Evolutionary conservation across 23 red algal genomes (phyloP).

Genomic region (Cyanidiococcus yangmingshanensis): DNA sequence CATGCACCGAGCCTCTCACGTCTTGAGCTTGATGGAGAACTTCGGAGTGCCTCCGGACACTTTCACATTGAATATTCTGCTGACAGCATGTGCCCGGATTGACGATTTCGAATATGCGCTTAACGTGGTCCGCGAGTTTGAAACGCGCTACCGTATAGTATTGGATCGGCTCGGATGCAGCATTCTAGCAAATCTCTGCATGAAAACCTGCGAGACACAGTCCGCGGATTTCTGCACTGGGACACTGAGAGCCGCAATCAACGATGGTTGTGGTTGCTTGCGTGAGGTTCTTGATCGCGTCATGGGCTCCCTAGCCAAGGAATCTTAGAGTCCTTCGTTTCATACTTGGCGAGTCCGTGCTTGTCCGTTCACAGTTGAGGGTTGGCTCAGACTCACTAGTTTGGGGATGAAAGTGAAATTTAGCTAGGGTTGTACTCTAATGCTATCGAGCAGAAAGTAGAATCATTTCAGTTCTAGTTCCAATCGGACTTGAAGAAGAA

Average conservation of each 20-base stretch:
- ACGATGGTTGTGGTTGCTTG: not conserved
- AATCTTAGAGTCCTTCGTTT: no score
- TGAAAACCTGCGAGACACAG: not conserved
- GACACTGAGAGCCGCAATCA: not conserved
- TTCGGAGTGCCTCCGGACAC: constrained; percentile 63
- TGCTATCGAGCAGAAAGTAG: no score
- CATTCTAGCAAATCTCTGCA: not conserved
- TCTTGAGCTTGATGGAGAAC: constrained; percentile 44
- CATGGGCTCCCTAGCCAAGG: no score
- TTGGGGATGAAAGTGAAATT: no score
- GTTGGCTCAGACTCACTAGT: no score
- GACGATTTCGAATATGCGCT: constrained; percentile 52
- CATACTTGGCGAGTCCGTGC: no score
- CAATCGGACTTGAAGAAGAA: no score
- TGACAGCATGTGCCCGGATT: constrained; percentile 56
- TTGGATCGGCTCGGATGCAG: constrained; percentile 3
- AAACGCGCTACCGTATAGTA: not conserved
- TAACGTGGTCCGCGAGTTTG: constrained; percentile 44
- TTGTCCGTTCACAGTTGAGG: no score
- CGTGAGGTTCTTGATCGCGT: not conserved
- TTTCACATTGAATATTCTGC: constrained; percentile 70
- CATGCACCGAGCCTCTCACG: constrained; percentile 39
- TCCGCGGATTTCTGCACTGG: not conserved
- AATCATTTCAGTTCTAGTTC: no score
- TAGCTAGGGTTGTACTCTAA: no score